Conservation (phyloP, 169 alveolate genomes). For the Plasmodium malariae region DNA sequence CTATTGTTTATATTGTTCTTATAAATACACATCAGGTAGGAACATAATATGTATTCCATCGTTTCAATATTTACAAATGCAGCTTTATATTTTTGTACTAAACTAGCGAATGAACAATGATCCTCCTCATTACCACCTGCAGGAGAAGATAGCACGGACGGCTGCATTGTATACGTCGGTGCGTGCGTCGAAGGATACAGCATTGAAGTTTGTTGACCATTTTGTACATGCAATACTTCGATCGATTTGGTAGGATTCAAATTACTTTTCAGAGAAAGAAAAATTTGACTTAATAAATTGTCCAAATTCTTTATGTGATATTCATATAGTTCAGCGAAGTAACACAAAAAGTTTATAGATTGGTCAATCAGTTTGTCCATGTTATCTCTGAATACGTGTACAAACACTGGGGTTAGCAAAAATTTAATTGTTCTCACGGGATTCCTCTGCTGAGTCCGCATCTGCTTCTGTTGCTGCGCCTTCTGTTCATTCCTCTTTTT, state of each 20-base stretch:
- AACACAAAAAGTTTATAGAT: not conserved
- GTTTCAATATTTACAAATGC: conserved; percentile 30
- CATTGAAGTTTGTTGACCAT: not conserved
- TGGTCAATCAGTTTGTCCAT: conserved; percentile 34
- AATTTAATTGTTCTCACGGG: conserved; percentile 5
- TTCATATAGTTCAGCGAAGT: conserved; percentile 15
- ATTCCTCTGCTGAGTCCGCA: not conserved
- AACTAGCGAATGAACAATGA: not conserved
- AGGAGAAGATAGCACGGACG: no score
- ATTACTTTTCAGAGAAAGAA: conserved; percentile 2
- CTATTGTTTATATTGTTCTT: conserved; percentile 29
- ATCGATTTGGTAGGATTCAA: not conserved
- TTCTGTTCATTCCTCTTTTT: not conserved
- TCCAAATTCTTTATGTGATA: not conserved
- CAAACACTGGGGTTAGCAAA: conserved; percentile 9
- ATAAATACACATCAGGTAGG: conserved; percentile 14
- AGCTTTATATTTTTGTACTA: not conserved
- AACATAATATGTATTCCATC: conserved; percentile 57
- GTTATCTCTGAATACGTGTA: conserved; percentile 5
- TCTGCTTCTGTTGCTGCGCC: not conserved
- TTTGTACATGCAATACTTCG: not conserved
- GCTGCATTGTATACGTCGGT: no score
- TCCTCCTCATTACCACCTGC: not conserved
- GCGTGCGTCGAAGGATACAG: not conserved
- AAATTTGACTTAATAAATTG: not conserved